These are phyloP conservation scores for Pseudogymnoascus sp. DNA, from an alignment of 2,329 filamentous ascomycete genomes.

Conservation along the genomic window DNA sequence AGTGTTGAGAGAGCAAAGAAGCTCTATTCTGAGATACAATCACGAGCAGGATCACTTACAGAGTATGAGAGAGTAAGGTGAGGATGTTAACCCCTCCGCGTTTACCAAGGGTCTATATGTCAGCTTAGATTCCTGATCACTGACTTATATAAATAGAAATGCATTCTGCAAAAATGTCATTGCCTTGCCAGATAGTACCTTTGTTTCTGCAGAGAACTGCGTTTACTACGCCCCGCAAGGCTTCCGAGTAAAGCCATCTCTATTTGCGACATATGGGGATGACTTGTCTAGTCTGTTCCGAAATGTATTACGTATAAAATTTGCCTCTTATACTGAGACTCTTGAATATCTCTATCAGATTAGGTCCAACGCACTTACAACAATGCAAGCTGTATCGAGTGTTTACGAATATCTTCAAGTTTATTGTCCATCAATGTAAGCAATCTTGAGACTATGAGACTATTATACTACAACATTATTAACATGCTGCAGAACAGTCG, in stretches of 20 bases:
- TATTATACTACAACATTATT: not conserved
- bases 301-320: not conserved
- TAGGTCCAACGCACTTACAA: not conserved
- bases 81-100: not conserved
- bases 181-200: not conserved
- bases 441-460: not conserved
- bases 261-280: not conserved
- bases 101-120: not conserved
- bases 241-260: not conserved
- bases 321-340: not conserved
- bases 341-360: not conserved
- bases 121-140: not conserved
- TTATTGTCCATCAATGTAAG: not conserved
- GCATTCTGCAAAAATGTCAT: not conserved
- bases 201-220: not conserved
- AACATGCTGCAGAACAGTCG: not conserved
- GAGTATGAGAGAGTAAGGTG: not conserved
- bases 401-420: not conserved
- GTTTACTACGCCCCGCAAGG: not conserved
- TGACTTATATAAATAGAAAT: not conserved
- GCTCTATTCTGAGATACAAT: not conserved
- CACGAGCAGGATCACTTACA: not conserved
- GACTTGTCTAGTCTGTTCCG: not conserved
- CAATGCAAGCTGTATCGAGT: not conserved
- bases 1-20: not conserved